Conservation (phyloP, 2,329 filamentous ascomycete species). For the Neophaeococcomyces mojaviensis region DNA sequence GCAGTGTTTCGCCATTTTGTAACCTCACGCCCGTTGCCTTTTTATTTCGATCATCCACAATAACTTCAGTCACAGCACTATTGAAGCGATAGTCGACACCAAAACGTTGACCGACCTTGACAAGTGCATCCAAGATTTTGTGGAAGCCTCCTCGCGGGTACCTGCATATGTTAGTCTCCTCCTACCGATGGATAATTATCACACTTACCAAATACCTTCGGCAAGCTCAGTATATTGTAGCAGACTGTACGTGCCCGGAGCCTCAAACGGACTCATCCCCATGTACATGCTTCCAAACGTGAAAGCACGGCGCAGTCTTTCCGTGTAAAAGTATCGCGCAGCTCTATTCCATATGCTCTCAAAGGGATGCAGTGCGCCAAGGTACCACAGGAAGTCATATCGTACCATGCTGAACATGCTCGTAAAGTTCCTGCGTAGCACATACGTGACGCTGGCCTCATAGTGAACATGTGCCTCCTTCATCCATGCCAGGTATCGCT, state of each 20-base stretch:
- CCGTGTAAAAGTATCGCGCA: slow-evolving; percentile 61
- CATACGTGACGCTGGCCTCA: slow-evolving; percentile 58
- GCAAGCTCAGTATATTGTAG: slow-evolving; percentile 69
- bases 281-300: slow-evolving; percentile 78
- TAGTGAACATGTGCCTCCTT: slow-evolving; percentile 63
- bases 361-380: slow-evolving; percentile 60
- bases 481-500: slow-evolving; percentile 60
- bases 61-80: slow-evolving; percentile 50
- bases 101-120: slow-evolving; percentile 52
- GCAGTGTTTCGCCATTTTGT: slow-evolving; percentile 49
- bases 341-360: slow-evolving; percentile 62
- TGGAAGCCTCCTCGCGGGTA: slow-evolving; percentile 58
- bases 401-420: slow-evolving; percentile 50
- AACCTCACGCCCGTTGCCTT: slow-evolving; percentile 54
- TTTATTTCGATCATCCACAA: slow-evolving; percentile 46
- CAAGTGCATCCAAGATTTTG: slow-evolving; percentile 55
- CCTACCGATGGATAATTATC: background rate
- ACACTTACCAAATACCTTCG: slow-evolving; percentile 64
- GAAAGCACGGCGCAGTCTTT: slow-evolving; percentile 61
- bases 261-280: slow-evolving; percentile 72
- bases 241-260: slow-evolving; percentile 65
- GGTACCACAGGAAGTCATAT: slow-evolving; percentile 50
- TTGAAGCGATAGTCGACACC: slow-evolving; percentile 58
- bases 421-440: slow-evolving; percentile 62
- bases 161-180: slow-evolving; percentile 11